Evolutionary conservation across 1,284 basidiomycete species (phyloP), one percentile per base, ranked within the genome.

Genomic region (Papiliotrema laurentii): DNA sequence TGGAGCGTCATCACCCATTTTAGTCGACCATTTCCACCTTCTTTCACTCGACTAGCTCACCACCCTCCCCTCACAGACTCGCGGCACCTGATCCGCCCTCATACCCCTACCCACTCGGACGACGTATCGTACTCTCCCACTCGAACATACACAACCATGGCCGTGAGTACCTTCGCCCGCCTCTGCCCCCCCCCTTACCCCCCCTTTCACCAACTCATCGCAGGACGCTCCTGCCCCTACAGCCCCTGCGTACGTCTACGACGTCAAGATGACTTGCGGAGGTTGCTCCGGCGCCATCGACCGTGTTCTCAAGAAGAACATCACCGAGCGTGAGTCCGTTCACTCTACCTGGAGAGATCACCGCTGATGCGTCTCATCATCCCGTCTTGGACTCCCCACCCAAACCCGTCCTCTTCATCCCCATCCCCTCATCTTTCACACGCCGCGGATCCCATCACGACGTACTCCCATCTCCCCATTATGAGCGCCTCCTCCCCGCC

Each of bases 281-380:
- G 69, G 69, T 14, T 74, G 72, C 51, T 71, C 69, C n/a, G 71
- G 72, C 22, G 72, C 72, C 4, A 63, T 74, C 19, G 65, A 69
- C 27, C 51, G 71, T 13, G 72, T 73, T 6, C 51, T 74, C 36
- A 69, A 61, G 49, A 73, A 73, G 63, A 70, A 70, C 50, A 61
- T 73, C 36, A 49, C 47, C 27, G 54, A 61, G 39, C 72, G 72
- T 74, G 51, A 60, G 72, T 68, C 5, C 25, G 24, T 30, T 35
- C 16, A 22, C 22, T 31, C 24, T 26, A 4, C 11, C 27, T 16
- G 14, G 22, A 5, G n/a, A 2, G 9, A 6, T 5, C 4, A n/a
- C 42, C 27, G 47, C 24, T 47, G 18, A 27, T 16, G 24, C 24
- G 1, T 25, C 21, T 26, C 19, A 16, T 30, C 10, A 21, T 37